Conservation (phyloP, 768 basidiomycete species). For the Hemileccinum impolitum region DNA sequence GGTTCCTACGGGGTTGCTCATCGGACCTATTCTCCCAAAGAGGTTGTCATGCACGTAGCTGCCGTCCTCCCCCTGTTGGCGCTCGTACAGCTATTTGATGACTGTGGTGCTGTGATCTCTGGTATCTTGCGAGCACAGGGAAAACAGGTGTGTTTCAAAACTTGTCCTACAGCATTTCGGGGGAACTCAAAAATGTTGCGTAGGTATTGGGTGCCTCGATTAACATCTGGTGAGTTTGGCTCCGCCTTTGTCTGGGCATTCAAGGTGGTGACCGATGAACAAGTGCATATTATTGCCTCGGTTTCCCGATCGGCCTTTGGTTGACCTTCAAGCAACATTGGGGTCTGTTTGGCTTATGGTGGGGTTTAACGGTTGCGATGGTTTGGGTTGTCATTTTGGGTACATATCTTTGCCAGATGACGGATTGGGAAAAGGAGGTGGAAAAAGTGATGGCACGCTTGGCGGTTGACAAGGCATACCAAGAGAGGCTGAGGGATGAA, state of each 20-base stretch:
- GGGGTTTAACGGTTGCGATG: conserved; percentile 63
- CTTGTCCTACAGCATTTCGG: no score
- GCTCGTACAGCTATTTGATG: conserved; percentile 82
- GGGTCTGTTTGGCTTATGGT: conserved; percentile 78
- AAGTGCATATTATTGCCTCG: conserved; percentile 74
- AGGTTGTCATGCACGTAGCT: conserved; percentile 41
- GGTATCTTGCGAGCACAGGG: conserved; percentile 84
- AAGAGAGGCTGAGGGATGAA: not conserved
- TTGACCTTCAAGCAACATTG: conserved; percentile 62
- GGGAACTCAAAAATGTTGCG: not conserved
- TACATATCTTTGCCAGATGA: conserved; percentile 45
- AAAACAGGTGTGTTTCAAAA: conserved; percentile 50
- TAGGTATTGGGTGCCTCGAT: conserved; percentile 75
- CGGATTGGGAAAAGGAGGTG: conserved; percentile 73
- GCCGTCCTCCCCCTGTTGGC: conserved; percentile 72
- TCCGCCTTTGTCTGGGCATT: not conserved
- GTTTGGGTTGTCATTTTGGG: conserved; percentile 10
- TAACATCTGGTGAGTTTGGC: conserved; percentile 57
- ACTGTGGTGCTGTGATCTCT: conserved; percentile 61
- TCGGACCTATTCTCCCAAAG: conserved; percentile 7
- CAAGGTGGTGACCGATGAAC: conserved; percentile 13
- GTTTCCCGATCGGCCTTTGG: conserved; percentile 78
- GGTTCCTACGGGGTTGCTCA: not conserved
- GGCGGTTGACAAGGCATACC: conserved; percentile 37
- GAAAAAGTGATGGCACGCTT: conserved; percentile 55